phyloP scores from a whole-genome alignment of 306 rosid species.

The Ammopiptanthus mongolicus region DNA sequence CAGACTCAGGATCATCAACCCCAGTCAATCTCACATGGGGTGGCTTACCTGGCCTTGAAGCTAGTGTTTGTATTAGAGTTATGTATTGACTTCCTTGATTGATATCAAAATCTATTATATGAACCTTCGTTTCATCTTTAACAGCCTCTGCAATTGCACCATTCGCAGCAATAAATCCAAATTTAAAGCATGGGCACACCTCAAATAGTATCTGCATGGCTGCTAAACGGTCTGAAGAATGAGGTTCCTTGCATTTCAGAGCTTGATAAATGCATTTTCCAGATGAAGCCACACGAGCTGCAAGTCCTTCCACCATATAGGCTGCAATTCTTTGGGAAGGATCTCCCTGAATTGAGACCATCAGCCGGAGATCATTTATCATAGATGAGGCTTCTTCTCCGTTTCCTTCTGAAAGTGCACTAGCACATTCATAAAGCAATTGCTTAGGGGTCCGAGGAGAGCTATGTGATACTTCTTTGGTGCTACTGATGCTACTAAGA shows the following conservation, averaged over 20 bases:
- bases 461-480: slow-evolving; percentile 47
- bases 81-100: slow-evolving; percentile 94
- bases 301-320: slow-evolving; percentile 96
- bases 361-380: slow-evolving; percentile 65
- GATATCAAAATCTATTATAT: slow-evolving; percentile 80
- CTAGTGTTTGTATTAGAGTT: slow-evolving; percentile 69
- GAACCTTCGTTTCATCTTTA: slow-evolving; percentile 68
- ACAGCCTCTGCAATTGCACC: slow-evolving; percentile 73
- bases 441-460: slow-evolving; percentile 55
- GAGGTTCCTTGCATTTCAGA: slow-evolving; percentile 91
- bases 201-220: slow-evolving; percentile 96
- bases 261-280: slow-evolving; percentile 75
- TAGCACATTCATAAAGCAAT: slow-evolving; percentile 74
- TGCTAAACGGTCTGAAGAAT: slow-evolving; percentile 82
- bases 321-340: slow-evolving; percentile 92
- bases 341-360: slow-evolving; percentile 87
- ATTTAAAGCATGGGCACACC: slow-evolving; percentile 94
- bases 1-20: slow-evolving; percentile 85
- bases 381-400: slow-evolving; percentile 46
- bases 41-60: slow-evolving; percentile 50
- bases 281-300: slow-evolving; percentile 68
- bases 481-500: slow-evolving; percentile 58
- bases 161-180: slow-evolving; percentile 84
- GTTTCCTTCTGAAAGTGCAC: slow-evolving; percentile 67
- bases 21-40: slow-evolving; percentile 74